Evolutionary conservation across 805 yeast species (phyloP).

Genomic region (Candida pseudoglaebosa): DNA sequence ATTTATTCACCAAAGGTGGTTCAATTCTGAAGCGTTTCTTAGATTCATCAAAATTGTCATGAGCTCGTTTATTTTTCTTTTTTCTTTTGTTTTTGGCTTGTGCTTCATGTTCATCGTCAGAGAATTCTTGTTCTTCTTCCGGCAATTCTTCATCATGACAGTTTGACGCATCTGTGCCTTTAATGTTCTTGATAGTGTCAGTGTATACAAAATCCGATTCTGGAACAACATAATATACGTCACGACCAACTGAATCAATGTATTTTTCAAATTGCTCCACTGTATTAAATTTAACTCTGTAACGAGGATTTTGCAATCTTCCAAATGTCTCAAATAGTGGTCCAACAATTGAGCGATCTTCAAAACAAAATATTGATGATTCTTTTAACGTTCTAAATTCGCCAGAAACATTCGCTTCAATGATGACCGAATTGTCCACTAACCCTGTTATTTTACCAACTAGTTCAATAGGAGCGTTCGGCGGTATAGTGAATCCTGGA

Average conservation of each 20-base stretch:
- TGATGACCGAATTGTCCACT: conserved; percentile 68
- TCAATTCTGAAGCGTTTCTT: conserved; percentile 11
- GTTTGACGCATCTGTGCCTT: conserved; percentile 94
- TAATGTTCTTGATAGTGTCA: conserved; percentile 59
- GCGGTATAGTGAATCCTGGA: conserved; percentile 54
- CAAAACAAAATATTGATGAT: conserved; percentile 73
- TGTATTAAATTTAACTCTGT: conserved; percentile 64
- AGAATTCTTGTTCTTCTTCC: conserved; percentile 88
- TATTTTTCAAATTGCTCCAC: conserved; percentile 47
- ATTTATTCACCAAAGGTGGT: conserved; percentile 10
- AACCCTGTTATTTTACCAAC: conserved; percentile 67
- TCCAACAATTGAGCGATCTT: conserved; percentile 68
- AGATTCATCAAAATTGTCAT: conserved; percentile 7
- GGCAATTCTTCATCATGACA: conserved; percentile 93
- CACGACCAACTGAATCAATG: conserved; percentile 46
- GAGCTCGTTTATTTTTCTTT: conserved; percentile 29
- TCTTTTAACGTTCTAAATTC: conserved; percentile 82
- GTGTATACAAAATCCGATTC: conserved; percentile 79
- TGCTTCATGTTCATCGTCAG: conserved; percentile 89
- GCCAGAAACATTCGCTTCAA: conserved; percentile 73
- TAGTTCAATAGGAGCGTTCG: conserved; percentile 61
- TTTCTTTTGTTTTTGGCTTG: conserved; percentile 63
- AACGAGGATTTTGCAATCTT: conserved; percentile 73
- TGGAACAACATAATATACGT: conserved; percentile 74
- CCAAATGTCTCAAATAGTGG: conserved; percentile 88